Evolutionary conservation across 208 protist genomes (phyloP).

Genomic region (Phytomonas francai): DNA sequence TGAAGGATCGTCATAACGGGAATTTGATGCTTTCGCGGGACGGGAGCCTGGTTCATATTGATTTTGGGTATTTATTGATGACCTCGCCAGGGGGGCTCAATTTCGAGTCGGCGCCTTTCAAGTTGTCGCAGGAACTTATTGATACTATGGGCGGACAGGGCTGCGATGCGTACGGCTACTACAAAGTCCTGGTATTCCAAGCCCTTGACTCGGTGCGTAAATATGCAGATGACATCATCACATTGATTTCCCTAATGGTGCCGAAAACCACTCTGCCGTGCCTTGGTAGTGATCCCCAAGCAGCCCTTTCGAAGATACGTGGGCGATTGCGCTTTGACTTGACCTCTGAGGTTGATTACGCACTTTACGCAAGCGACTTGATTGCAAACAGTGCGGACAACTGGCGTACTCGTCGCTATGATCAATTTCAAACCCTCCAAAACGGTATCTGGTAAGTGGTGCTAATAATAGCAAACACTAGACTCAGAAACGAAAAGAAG

Average conservation of each 20-base stretch:
- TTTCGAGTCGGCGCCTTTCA: slow-evolving; percentile 93
- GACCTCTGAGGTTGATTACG: slow-evolving; percentile 74
- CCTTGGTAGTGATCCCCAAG: slow-evolving; percentile 62
- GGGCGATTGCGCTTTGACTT: slow-evolving; percentile 80
- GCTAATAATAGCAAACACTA: neutral
- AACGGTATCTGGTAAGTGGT: slow-evolving; percentile 81
- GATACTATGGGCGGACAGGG: slow-evolving; percentile 84
- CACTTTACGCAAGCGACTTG: slow-evolving; percentile 74
- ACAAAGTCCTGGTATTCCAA: slow-evolving; percentile 82
- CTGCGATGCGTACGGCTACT: slow-evolving; percentile 83
- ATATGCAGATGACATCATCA: slow-evolving; percentile 70
- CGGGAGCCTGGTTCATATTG: slow-evolving; percentile 95
- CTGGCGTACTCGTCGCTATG: slow-evolving; percentile 88
- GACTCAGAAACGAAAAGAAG: neutral
- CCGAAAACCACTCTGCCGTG: slow-evolving; percentile 83
- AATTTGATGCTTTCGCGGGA: slow-evolving; percentile 91
- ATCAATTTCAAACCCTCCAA: slow-evolving; percentile 89
- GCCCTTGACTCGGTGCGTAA: slow-evolving; percentile 69
- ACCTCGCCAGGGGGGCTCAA: slow-evolving; percentile 94
- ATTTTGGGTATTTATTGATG: slow-evolving; percentile 96
- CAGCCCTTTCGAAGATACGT: slow-evolving; percentile 59
- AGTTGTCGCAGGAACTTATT: slow-evolving; percentile 88
- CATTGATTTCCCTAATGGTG: slow-evolving; percentile 81
- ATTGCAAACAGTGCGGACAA: slow-evolving; percentile 88
- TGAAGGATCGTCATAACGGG: slow-evolving; percentile 95